Percentiles rank a stretch among this genome's conserved stretches.
phyloP scores from a whole-genome alignment of 371 early-diverging fungal genomes.

The Actinomortierella ambigua region DNA sequence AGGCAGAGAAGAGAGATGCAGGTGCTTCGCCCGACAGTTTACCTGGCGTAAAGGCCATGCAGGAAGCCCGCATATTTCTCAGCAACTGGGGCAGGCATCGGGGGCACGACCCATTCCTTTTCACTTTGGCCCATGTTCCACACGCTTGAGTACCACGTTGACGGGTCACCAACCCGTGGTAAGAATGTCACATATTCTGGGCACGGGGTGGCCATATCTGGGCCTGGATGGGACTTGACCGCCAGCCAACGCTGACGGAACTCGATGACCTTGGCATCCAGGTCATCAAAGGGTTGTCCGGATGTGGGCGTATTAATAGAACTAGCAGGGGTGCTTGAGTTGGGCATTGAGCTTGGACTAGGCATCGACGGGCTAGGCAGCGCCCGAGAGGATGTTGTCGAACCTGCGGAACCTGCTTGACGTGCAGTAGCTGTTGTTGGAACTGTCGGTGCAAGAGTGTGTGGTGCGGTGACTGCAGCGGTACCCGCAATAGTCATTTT shows the following conservation, averaged over 20 bases:
- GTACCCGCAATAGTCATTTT: background rate
- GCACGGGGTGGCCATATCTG: constrained; percentile 25
- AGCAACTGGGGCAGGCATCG: constrained; percentile 14
- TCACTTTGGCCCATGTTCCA: constrained; percentile 13
- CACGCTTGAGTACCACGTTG: constrained; percentile 20
- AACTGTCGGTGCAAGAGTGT: background rate
- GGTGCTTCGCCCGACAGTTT: constrained; percentile 2
- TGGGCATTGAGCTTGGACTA: constrained; percentile 37
- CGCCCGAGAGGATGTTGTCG: constrained; percentile 23
- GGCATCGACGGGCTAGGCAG: constrained; percentile 42
- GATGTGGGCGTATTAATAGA: constrained; percentile 41
- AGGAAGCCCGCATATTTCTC: constrained; percentile 37
- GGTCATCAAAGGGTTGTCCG: constrained; percentile 17
- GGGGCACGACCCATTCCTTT: constrained; percentile 30
- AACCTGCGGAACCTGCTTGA: constrained; percentile 2
- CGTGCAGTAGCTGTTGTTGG: background rate
- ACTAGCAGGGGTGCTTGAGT: constrained; percentile 26
- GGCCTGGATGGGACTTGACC: constrained; percentile 20
- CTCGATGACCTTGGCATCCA: constrained; percentile 33
- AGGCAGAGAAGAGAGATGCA: background rate
- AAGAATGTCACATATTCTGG: constrained; percentile 31
- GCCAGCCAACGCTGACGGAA: constrained; percentile 25
- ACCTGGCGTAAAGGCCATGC: constrained; percentile 22
- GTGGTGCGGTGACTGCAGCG: too few relatives aligned
- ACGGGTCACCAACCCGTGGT: constrained; percentile 25